Conservation (phyloP, 257 asterid species). For the Nemophila menziesii region DNA sequence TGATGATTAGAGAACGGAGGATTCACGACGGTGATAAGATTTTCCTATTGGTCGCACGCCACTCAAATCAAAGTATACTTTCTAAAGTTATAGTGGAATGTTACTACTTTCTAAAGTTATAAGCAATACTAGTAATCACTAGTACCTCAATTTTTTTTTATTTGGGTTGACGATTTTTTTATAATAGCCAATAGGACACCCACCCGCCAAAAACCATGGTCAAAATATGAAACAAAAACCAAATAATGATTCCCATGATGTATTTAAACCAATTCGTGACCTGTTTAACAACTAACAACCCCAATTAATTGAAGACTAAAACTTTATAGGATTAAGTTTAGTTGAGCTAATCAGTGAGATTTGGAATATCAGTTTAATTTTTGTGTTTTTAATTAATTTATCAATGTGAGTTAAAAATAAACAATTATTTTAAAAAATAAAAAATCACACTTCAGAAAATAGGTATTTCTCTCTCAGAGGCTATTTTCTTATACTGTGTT, state of each 20-base stretch:
- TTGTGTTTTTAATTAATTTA: too few relatives aligned
- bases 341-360: too few relatives aligned
- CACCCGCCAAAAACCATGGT: constrained; percentile 4
- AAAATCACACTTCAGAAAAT: too few relatives aligned
- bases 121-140: background rate
- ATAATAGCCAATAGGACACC: constrained; percentile 6
- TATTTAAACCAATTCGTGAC: background rate
- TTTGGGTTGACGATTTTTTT: too few relatives aligned
- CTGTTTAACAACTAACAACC: background rate
- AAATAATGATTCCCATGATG: background rate
- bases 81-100: background rate
- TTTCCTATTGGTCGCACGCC: too few relatives aligned
- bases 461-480: too few relatives aligned
- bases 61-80: background rate
- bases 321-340: too few relatives aligned
- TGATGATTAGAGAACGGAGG: constrained; percentile 69
- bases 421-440: too few relatives aligned
- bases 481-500: too few relatives aligned
- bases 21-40: constrained; percentile 61
- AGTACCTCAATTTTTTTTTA: background rate
- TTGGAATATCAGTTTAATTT: too few relatives aligned
- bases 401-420: too few relatives aligned
- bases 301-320: too few relatives aligned
- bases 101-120: background rate
- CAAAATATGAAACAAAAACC: constrained; percentile 1